A percentile compares a stretch with the other conserved stretches of the same genome.
Evolutionary conservation across 2,329 filamentous ascomycete genomes (phyloP).

Genomic region (Aspergillus ibericus): DNA sequence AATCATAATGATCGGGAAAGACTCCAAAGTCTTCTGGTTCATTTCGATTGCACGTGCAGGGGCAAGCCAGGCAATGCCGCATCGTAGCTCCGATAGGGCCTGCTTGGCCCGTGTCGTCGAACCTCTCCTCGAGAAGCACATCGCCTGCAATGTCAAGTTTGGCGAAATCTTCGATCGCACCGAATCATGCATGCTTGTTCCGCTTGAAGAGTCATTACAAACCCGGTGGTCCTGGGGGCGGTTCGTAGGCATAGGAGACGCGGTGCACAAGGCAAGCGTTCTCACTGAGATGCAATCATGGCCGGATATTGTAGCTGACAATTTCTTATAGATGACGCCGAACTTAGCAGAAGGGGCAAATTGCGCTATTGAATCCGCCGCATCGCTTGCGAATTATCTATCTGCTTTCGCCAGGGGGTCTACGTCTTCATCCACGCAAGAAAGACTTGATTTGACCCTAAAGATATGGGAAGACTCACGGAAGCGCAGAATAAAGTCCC

Average conservation of each 20-base stretch:
- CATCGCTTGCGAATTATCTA: slow-evolving; percentile 31
- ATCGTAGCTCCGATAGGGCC: not conserved
- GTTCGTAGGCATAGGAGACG: slow-evolving; percentile 3
- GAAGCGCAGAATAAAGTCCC: not conserved
- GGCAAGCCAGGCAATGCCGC: not conserved
- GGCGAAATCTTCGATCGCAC: not conserved
- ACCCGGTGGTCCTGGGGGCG: not conserved
- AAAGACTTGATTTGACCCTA: not conserved
- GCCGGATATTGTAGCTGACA: not conserved
- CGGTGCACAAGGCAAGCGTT: not conserved
- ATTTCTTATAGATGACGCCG: slow-evolving; percentile 27
- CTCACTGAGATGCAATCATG: not conserved
- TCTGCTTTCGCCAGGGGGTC: not conserved
- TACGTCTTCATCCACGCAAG: not conserved
- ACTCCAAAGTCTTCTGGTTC: slow-evolving; percentile 1
- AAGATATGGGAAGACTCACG: not conserved
- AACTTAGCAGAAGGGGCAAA: slow-evolving; percentile 42
- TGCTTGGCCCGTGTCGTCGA: not conserved
- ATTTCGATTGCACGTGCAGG: not conserved
- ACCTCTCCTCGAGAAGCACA: not conserved
- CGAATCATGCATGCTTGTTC: not conserved
- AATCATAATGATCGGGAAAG: slow-evolving; percentile 5
- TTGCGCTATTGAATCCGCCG: slow-evolving; percentile 40
- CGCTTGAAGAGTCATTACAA: slow-evolving; percentile 1
- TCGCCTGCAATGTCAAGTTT: not conserved